These are phyloP conservation scores for Mollisia scopiformis DNA, from an alignment of 2,329 filamentous ascomycete genomes.

Conservation along the genomic window DNA sequence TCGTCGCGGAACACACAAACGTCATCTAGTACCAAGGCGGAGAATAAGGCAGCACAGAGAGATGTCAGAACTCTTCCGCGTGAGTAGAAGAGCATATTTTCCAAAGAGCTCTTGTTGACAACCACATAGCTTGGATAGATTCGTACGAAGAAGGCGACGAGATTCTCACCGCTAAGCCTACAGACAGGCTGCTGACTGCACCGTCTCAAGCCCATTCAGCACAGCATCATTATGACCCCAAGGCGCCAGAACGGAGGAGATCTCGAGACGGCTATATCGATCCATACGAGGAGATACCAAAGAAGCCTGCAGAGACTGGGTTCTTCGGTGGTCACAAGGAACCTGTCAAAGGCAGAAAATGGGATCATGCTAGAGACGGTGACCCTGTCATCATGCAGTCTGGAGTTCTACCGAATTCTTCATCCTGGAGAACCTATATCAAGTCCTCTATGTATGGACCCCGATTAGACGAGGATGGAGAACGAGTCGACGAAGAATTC, in stretches of 20 bases:
- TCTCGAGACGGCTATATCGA: slow-evolving; percentile 39
- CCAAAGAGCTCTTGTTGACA: not conserved
- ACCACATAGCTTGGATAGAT: slow-evolving; percentile 37
- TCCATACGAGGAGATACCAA: slow-evolving; percentile 29
- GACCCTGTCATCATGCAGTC: slow-evolving; percentile 38
- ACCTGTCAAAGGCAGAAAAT: slow-evolving; percentile 38
- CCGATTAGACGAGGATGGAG: slow-evolving; percentile 28
- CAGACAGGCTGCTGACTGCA: slow-evolving; percentile 27
- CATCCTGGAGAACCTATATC: slow-evolving; percentile 35
- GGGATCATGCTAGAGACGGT: slow-evolving; percentile 38
- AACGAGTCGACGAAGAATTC: slow-evolving; percentile 32
- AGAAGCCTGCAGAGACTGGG: slow-evolving; percentile 31
- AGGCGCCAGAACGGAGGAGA: slow-evolving; percentile 25
- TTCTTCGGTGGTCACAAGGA: slow-evolving; percentile 37
- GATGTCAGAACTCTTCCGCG: slow-evolving; percentile 34
- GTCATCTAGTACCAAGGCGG: slow-evolving; percentile 29
- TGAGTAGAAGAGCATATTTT: slow-evolving; percentile 12
- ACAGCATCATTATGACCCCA: slow-evolving; percentile 31
- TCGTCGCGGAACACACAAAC: slow-evolving; percentile 32
- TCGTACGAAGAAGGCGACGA: slow-evolving; percentile 35
- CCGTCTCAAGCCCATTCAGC: slow-evolving; percentile 32
- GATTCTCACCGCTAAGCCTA: slow-evolving; percentile 17
- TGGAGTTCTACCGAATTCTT: slow-evolving; percentile 22
- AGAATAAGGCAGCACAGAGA: slow-evolving; percentile 28
- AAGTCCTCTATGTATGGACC: slow-evolving; percentile 37